Evolutionary conservation across 176 grass and related monocot genomes (phyloP).

Genomic region (Aegilops sharonensis): DNA sequence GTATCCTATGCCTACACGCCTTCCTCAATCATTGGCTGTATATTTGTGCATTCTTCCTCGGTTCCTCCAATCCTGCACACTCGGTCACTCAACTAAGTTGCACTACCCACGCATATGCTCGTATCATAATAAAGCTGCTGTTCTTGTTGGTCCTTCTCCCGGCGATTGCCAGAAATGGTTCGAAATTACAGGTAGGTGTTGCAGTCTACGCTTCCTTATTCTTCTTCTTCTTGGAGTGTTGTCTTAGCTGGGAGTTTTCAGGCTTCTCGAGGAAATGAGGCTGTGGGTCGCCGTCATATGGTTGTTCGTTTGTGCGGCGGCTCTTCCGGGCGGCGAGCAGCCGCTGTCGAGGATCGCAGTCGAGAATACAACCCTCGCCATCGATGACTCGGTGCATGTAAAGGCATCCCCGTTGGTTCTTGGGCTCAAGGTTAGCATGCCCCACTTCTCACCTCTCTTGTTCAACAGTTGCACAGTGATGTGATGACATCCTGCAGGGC

Average conservation of each 20-base stretch:
- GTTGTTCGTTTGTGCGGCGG: slow-evolving; percentile 2
- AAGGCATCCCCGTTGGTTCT: slow-evolving; percentile 52
- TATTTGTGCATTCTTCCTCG: not conserved
- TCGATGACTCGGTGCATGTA: slow-evolving; percentile 35
- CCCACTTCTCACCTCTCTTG: not conserved
- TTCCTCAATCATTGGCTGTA: slow-evolving; percentile 17
- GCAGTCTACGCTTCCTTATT: not conserved
- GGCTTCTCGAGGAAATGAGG: not conserved
- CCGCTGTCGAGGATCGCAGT: slow-evolving; percentile 58
- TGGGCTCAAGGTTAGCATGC: slow-evolving; percentile 43
- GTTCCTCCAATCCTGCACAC: not conserved
- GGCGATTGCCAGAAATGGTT: not conserved
- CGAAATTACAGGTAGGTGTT: not conserved
- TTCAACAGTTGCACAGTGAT: not conserved
- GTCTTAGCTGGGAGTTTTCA: not conserved
- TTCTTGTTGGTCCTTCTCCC: not conserved
- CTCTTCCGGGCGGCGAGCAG: slow-evolving; percentile 25
- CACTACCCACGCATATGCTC: not conserved
- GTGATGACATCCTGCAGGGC: slow-evolving; percentile 32
- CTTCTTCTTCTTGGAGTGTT: not conserved
- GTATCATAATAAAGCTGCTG: not conserved
- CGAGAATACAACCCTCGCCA: slow-evolving; percentile 29
- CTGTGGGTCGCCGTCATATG: not conserved
- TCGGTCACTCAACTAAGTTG: not conserved
- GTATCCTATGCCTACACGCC: not conserved